Evolutionary conservation across 768 basidiomycete species (phyloP), one percentile per base, ranked within the genome.

Genomic region (Pisolithus marmoratus): DNA sequence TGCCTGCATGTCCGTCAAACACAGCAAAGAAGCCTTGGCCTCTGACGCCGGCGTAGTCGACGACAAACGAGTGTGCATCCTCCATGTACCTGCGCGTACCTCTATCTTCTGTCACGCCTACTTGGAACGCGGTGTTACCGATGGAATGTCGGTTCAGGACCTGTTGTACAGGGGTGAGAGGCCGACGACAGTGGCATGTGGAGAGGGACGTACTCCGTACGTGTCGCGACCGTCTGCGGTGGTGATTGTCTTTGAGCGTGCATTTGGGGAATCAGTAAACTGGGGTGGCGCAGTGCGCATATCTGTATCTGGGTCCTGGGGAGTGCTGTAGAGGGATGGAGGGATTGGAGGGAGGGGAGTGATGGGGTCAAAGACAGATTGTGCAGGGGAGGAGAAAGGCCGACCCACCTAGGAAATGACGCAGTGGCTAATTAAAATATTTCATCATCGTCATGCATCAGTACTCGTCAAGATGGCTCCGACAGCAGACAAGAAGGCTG

Each of bases 11-110:
- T 3, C 96, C 96, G 61, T 99, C 96, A 61, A 98, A 99, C 42
- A 99, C 84, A 6, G 95, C 95, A 67, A 95, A 98, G 76, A 96
- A 98, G 8, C 94, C 96, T 66, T 99, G 96, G 0, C 96, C 96
- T 41, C 87, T 82, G 19, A 98, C 76, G 34, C 84, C 82, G 36
- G 84, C 93, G 67, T 90, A 99, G 66, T 98, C 94, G 55, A 94
- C 88, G 53, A 98, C 84, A 63, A 97, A 96, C 22, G 93, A 92
- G 67, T 98, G 94, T 7, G 92, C 83, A 66, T 98, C 96, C 70
- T 98, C 96, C 96, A 98, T 98, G 46, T 87, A 90, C 57, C 95
- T 77, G 55, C 96, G 76, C 50, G 87, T 79, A 44, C 94, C 91
- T 69, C 85, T 93, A 71, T 96, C 92, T 60, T 95, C 93, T 34